phyloP scores from a whole-genome alignment of 139 green algal genomes.

The Trebouxia sp. region DNA sequence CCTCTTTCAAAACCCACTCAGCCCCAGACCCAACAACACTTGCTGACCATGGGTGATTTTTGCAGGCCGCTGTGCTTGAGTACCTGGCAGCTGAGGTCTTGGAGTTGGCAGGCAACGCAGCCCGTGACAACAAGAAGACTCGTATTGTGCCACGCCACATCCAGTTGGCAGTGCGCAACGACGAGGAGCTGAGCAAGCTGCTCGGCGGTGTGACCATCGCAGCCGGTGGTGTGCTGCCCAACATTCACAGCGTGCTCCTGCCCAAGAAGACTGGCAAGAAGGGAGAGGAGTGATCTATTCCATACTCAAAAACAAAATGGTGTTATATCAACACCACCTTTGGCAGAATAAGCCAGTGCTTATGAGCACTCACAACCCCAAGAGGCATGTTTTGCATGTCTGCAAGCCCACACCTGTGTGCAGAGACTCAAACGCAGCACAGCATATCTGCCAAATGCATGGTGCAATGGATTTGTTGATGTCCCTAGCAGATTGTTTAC shows the following conservation, averaged over 20 bases:
- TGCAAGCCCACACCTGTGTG: too few species aligned
- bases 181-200: conserved; percentile 95
- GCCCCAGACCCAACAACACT: too few species aligned
- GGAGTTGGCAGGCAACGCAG: conserved; percentile 84
- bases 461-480: too few species aligned
- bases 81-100: conserved; percentile 84
- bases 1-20: too few species aligned
- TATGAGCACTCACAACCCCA: too few species aligned
- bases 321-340: conserved; percentile 12
- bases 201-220: conserved; percentile 52
- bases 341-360: too few species aligned
- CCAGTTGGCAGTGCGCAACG: conserved; percentile 89
- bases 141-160: conserved; percentile 84
- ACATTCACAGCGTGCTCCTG: conserved; percentile 86
- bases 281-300: neutral
- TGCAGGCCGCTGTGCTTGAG: conserved; percentile 74
- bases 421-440: neutral
- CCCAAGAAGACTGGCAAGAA: conserved; percentile 80
- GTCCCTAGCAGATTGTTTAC: neutral
- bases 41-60: conserved; percentile 28
- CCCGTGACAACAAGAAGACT: conserved; percentile 90
- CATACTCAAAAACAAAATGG: neutral
- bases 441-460: too few species aligned
- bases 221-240: conserved; percentile 73
- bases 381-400: neutral